A percentile compares a stretch with the other conserved stretches of the same genome.
Evolutionary conservation across 345 rosid species (phyloP).

Genomic region (Bretschneidera sinensis): DNA sequence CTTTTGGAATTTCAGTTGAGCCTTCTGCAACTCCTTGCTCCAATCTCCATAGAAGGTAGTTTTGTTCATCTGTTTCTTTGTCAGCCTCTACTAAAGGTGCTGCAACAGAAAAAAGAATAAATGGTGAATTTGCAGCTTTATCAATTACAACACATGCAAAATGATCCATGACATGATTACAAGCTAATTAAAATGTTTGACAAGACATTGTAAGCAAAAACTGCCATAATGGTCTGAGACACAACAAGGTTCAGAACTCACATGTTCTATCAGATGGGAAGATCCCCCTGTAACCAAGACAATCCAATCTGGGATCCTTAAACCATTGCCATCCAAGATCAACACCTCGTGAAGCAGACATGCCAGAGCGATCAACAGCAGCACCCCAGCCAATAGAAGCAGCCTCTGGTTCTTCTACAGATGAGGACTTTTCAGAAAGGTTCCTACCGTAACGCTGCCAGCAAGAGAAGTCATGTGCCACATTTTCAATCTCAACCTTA

Average conservation of each 20-base stretch:
- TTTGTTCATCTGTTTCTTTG: constrained; percentile 70
- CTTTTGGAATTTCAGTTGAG: constrained; percentile 80
- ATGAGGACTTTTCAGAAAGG: constrained; percentile 31
- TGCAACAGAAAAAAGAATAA: constrained; percentile 27
- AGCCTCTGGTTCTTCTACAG: constrained; percentile 54
- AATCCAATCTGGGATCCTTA: constrained; percentile 75
- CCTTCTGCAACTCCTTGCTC: constrained; percentile 93
- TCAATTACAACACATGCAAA: neutral
- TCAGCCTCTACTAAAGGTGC: constrained; percentile 83
- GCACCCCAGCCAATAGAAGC: constrained; percentile 71
- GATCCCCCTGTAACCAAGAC: constrained; percentile 76
- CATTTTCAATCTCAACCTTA: constrained; percentile 80
- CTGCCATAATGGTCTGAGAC: neutral
- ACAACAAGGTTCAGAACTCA: constrained; percentile 27
- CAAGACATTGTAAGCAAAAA: neutral
- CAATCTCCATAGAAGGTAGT: constrained; percentile 65
- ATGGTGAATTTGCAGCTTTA: neutral
- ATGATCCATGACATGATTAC: neutral
- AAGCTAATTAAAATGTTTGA: neutral
- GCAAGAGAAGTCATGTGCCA: constrained; percentile 60
- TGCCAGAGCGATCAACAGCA: constrained; percentile 46
- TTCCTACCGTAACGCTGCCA: constrained; percentile 74
- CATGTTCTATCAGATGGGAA: constrained; percentile 56
- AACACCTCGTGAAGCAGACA: constrained; percentile 53
- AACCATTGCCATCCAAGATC: constrained; percentile 79